Evolutionary conservation across 2,329 filamentous ascomycete species (phyloP).

Genomic region (Aspergillus chevalieri): DNA sequence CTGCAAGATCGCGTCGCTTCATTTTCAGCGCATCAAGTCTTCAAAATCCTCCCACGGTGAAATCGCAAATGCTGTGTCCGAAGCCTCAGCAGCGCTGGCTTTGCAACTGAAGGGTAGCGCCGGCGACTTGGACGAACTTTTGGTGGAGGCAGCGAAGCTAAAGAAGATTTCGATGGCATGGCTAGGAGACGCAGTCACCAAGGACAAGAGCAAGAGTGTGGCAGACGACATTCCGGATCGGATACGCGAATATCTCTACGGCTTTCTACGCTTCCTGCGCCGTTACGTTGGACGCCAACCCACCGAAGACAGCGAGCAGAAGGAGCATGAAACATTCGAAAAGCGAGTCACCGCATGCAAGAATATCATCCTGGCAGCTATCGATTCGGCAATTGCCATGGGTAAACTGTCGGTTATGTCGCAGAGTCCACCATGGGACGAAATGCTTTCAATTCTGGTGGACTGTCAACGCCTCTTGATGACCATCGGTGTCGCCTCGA

Average conservation of each 20-base stretch:
- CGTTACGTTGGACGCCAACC: slow-evolving; percentile 35
- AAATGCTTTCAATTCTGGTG: slow-evolving; percentile 28
- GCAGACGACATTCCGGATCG: slow-evolving; percentile 16
- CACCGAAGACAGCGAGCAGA: slow-evolving; percentile 20
- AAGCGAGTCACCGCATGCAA: slow-evolving; percentile 26
- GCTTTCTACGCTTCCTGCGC: slow-evolving; percentile 35
- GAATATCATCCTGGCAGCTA: slow-evolving; percentile 34
- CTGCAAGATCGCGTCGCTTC: slow-evolving; percentile 34
- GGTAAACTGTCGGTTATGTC: slow-evolving; percentile 35
- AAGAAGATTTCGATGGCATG: slow-evolving; percentile 37
- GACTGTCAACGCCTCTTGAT: slow-evolving; percentile 34
- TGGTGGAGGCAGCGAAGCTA: slow-evolving; percentile 38
- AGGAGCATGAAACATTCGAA: slow-evolving; percentile 24
- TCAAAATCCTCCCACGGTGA: slow-evolving; percentile 15
- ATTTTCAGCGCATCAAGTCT: slow-evolving; percentile 26
- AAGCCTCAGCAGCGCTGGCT: slow-evolving; percentile 30
- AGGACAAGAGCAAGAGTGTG: slow-evolving; percentile 10
- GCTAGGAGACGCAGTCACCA: slow-evolving; percentile 27
- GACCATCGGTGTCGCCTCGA: slow-evolving; percentile 16
- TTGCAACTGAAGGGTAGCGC: slow-evolving; percentile 34
- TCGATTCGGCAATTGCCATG: slow-evolving; percentile 36
- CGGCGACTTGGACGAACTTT: slow-evolving; percentile 38
- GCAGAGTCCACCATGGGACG: slow-evolving; percentile 33
- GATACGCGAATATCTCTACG: slow-evolving; percentile 33
- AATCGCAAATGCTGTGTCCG: slow-evolving; percentile 22